Evolutionary conservation across 805 yeast species (phyloP).

Genomic region (Yamadazyma sp.): DNA sequence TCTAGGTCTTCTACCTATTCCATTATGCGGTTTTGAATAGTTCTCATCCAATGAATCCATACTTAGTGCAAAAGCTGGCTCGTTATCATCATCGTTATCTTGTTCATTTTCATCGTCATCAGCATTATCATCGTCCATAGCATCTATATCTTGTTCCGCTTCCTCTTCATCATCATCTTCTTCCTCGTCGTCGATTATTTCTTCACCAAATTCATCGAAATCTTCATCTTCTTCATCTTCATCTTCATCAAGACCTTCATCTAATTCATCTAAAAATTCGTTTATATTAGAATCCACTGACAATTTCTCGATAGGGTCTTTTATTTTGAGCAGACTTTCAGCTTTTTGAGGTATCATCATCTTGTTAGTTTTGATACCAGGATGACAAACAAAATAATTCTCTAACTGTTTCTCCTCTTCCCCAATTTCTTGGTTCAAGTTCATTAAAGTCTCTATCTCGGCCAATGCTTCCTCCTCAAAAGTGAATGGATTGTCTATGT

Average conservation of each 20-base stretch:
- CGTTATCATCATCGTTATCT: conserved; percentile 1
- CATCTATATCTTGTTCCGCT: conserved; percentile 10
- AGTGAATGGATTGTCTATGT: conserved; percentile 58
- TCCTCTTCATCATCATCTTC: conserved; percentile 14
- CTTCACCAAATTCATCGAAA: conserved; percentile 16
- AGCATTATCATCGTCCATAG: conserved; percentile 8
- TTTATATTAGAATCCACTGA: too few relatives aligned
- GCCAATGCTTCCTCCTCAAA: conserved; percentile 56
- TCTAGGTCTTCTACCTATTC: too few relatives aligned
- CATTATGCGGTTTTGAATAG: too few relatives aligned
- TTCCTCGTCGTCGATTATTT: conserved; percentile 13
- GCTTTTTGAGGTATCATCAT: conserved; percentile 2
- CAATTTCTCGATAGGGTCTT: neutral
- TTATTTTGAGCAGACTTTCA: neutral
- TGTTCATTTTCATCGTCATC: conserved; percentile 12
- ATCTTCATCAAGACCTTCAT: conserved; percentile 23
- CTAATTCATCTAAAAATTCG: conserved; percentile 17
- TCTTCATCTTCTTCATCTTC: conserved; percentile 20
- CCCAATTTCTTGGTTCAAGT: conserved; percentile 6
- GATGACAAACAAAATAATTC: conserved; percentile 30
- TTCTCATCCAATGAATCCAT: too few relatives aligned
- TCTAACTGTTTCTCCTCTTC: conserved; percentile 14
- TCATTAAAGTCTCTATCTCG: conserved; percentile 34
- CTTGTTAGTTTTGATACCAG: conserved; percentile 24
- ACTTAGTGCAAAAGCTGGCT: too few relatives aligned